These are phyloP conservation scores for Aureobasidium sp. DNA, from an alignment of 2,329 filamentous ascomycete species.

Conservation along the genomic window DNA sequence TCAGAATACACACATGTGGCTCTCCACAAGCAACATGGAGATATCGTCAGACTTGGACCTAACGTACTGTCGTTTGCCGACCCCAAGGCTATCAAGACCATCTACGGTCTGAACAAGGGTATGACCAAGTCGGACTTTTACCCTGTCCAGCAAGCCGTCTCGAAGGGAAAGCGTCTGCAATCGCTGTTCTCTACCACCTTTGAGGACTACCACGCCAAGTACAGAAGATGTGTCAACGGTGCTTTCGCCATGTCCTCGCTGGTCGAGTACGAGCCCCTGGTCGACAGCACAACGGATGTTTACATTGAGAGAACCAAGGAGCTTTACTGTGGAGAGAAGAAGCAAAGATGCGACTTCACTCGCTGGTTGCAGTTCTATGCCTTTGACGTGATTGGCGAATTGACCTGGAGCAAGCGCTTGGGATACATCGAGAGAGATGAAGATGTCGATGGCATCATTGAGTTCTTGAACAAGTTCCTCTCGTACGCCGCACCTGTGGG, in stretches of 20 bases:
- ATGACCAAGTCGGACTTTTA: constrained; percentile 80
- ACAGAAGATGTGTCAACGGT: constrained; percentile 67
- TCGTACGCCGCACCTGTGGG: constrained; percentile 64
- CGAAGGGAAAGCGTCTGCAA: constrained; percentile 59
- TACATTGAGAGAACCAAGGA: constrained; percentile 52
- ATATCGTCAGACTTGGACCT: constrained; percentile 68
- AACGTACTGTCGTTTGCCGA: constrained; percentile 68
- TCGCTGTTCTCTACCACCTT: constrained; percentile 72
- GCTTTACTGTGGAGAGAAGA: constrained; percentile 32
- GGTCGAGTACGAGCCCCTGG: constrained; percentile 72
- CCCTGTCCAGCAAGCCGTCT: constrained; percentile 66
- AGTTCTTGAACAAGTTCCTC: constrained; percentile 57
- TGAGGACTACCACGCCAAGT: constrained; percentile 67
- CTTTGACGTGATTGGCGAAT: constrained; percentile 73
- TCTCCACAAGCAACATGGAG: constrained; percentile 65
- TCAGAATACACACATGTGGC: constrained; percentile 62
- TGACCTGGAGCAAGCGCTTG: constrained; percentile 68
- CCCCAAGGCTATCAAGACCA: constrained; percentile 64
- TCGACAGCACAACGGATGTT: constrained; percentile 65
- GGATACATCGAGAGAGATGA: constrained; percentile 69
- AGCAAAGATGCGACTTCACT: constrained; percentile 55
- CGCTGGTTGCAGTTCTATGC: constrained; percentile 74
- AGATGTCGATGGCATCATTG: constrained; percentile 68
- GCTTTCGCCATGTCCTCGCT: constrained; percentile 73
- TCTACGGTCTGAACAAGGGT: constrained; percentile 78